Evolutionary conservation across 352 stramenopile genomes (phyloP), one percentile per base, ranked within the genome.

Genomic region (Pythium grandisporangium): DNA sequence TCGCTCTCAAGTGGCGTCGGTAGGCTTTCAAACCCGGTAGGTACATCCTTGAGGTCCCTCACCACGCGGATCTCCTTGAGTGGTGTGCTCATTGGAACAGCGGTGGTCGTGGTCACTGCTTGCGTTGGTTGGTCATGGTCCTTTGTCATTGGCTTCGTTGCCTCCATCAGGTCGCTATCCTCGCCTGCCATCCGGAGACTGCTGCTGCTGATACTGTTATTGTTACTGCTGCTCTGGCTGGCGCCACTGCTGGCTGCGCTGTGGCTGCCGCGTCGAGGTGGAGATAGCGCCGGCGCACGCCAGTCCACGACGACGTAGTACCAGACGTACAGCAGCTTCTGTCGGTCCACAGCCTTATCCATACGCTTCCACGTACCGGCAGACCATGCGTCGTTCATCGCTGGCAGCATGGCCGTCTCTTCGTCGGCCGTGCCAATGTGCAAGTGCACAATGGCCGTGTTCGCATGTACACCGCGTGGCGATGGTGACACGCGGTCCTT

Each of bases 1-100:
- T 55, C 50, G 13, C 48, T 81, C 32, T 77, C 34, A 2, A 88
- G 61, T 37, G 70, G 71, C 23, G 70, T 61, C 2, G 53, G 50
- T 5, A 90, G 40, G 16, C 45, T 63, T 41, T 84, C 66, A 37
- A 82, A 91, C 21, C 62, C 70, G n/a, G 83, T 61, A 0, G 77
- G 80, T 0, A 89, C 47, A 29, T 87, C 77, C 17, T 73, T 73
- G 2, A 77, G 40, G 35, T 83, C 55, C 14, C 74, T 66, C 24
- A 87, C 73, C 14, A 91, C 77, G 10, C 72, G 62, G 25, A 93
- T 84, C 43, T 93, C 75, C 48, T 90, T 90, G 19, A 93, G 64
- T 6, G 80, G 80, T 37, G 70, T 46, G 5, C 60, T 20, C 12
- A 63, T 42, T 5, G 52, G 55, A 25, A 23, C 19, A 11, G 45